Evolutionary conservation across 805 yeast genomes (phyloP), one percentile per base, ranked within the genome.

Genomic region (Wickerhamomyces kurtzmanii): DNA sequence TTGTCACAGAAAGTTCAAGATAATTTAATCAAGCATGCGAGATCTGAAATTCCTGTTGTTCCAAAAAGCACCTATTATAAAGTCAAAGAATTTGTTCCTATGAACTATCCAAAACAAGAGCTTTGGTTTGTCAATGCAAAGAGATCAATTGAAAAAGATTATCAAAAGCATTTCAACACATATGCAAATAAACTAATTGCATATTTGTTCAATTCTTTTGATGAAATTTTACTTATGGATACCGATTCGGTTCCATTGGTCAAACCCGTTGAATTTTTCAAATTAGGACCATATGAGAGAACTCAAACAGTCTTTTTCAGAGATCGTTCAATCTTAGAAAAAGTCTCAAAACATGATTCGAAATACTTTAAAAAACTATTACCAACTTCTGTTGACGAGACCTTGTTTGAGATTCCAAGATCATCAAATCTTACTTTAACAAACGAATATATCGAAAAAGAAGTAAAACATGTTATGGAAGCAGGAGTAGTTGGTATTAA

Each of bases 181-280:
- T 67, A 57, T 40, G 59, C 60, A 14, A 67, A 63, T 39, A 67
- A 67, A 36, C 52, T 68, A 29, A 38, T 66, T 17, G 71, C 74
- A 1, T 47, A 58, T 5, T 32, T 63, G 24, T 67, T 66, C 49
- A 55, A 53, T 27, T 56, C 70, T 17, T 69, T 68, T 36, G 57
- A 57, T 26, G 66, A 64, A 30, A 49, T 61, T 20, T 46, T 69
- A 12, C 48, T 69, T 14, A 31, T 70, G 39, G 76, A 69, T 42
- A 67, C 74, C 4, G 76, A 69, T 38, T 43, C 68, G 1, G 66
- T 65, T 8, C 52, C 66, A 1, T 42, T 67, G 19, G 51, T 57
- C 27, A 43, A 52, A 9, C 59, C 65, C 5, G 51, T 49, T 5
- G 40, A 35, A 8, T 43, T 48, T 24, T 60, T 60, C 38, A 41